Percentiles rank a stretch among this genome's conserved stretches.
Conservation (phyloP, 225 moss, liverwort and hornwort genomes). For the Lunularia cruciata region DNA sequence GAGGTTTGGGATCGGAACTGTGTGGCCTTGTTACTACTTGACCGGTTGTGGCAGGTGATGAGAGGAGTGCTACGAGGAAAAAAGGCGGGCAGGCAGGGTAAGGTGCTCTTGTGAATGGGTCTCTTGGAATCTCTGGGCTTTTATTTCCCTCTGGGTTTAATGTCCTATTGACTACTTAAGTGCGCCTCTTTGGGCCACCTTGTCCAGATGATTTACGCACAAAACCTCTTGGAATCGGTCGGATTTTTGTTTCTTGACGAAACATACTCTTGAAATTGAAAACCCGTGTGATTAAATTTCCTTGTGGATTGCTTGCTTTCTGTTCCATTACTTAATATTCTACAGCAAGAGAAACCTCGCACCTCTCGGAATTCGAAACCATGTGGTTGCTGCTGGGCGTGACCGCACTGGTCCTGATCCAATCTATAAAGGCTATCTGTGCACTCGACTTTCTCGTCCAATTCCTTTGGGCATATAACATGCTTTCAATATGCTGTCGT, state of each 20-base stretch:
- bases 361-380: not conserved
- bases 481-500: not conserved
- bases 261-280: too few species aligned
- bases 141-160: not conserved
- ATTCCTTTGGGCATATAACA: constrained; percentile 8
- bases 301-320: not conserved
- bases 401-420: not conserved
- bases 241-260: too few species aligned
- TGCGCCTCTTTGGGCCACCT: constrained; percentile 20
- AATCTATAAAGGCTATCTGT: not conserved
- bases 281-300: too few species aligned
- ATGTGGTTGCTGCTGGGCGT: not conserved
- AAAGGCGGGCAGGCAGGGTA: not conserved
- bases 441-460: not conserved
- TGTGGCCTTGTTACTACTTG: constrained; percentile 6
- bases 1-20: not conserved
- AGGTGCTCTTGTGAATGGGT: not conserved
- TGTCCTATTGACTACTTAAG: constrained; percentile 7
- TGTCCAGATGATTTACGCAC: too few species aligned
- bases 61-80: not conserved
- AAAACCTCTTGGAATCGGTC: not conserved
- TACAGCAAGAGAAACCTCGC: too few species aligned
- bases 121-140: constrained; percentile 19
- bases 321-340: not conserved
- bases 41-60: constrained; percentile 17